Evolutionary conservation across 2,329 filamentous ascomycete species (phyloP).

Genomic region (Ophiocordyceps camponoti-saundersi): DNA sequence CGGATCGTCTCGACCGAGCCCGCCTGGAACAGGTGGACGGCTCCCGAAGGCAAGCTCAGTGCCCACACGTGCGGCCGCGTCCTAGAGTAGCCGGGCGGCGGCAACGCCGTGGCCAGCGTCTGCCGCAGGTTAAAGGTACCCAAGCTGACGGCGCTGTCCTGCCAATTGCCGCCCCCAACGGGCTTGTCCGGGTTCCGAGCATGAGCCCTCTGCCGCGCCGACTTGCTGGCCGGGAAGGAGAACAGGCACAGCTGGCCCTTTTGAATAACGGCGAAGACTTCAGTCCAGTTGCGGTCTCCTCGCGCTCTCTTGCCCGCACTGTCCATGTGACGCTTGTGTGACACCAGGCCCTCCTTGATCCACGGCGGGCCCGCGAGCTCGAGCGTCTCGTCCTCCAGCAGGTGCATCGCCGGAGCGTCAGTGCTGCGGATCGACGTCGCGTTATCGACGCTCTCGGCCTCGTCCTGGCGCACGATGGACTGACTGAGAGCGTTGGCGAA

Average conservation of each 20-base stretch:
- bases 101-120: constrained; percentile 78
- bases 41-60: constrained; percentile 75
- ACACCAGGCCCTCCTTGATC: constrained; percentile 92
- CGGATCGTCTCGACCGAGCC: constrained; percentile 87
- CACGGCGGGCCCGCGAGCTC: constrained; percentile 90
- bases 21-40: constrained; percentile 95
- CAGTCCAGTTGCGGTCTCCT: constrained; percentile 85
- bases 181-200: constrained; percentile 35
- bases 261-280: constrained; percentile 91
- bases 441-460: constrained; percentile 28
- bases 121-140: constrained; percentile 79
- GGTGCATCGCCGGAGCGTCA: constrained; percentile 38
- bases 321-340: constrained; percentile 93
- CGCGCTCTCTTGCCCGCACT: constrained; percentile 81
- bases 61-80: constrained; percentile 86
- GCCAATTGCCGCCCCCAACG: constrained; percentile 95
- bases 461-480: constrained; percentile 85
- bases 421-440: constrained; percentile 39
- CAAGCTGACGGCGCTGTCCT: constrained; percentile 82
- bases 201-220: constrained; percentile 49
- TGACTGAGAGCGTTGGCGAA: constrained; percentile 95
- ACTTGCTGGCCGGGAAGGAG: constrained; percentile 75
- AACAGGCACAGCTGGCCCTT: constrained; percentile 90
- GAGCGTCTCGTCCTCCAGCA: constrained; percentile 84
- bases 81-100: constrained; percentile 84